These are phyloP conservation scores for Oryza australiensis DNA, from an alignment of 176 grass and related monocot species.

Conservation along the genomic window DNA sequence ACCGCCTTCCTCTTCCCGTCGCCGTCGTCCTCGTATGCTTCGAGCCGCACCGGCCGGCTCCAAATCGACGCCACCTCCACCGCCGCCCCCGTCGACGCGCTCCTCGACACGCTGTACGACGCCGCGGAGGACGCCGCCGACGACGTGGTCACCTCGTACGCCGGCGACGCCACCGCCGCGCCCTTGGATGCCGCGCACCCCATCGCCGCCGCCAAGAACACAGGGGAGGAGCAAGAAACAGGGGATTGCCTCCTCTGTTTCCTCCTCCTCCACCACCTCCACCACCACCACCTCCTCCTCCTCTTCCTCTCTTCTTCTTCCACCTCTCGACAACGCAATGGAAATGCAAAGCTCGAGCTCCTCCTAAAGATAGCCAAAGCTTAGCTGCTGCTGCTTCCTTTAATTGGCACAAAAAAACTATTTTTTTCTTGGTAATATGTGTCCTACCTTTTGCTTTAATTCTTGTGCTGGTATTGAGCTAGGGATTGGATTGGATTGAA, in stretches of 20 bases:
- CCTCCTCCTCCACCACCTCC: constrained; percentile 17
- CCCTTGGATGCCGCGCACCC: constrained; percentile 78
- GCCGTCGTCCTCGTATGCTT: not conserved
- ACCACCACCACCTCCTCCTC: not conserved
- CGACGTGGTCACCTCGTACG: constrained; percentile 34
- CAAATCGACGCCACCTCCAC: constrained; percentile 20
- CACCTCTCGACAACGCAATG: constrained; percentile 26
- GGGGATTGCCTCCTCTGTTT: constrained; percentile 46
- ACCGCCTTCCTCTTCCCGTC: not conserved
- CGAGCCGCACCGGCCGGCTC: constrained; percentile 42
- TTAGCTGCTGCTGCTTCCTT: constrained; percentile 24
- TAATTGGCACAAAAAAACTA: constrained; percentile 32
- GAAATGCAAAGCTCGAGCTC: constrained; percentile 3
- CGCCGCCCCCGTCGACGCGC: constrained; percentile 28
- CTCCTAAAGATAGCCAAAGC: constrained; percentile 54
- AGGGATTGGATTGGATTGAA: not conserved
- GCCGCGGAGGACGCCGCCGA: not conserved
- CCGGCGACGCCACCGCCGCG: constrained; percentile 46
- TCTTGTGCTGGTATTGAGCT: constrained; percentile 42
- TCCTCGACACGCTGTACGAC: constrained; percentile 33
- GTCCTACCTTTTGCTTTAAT: constrained; percentile 43
- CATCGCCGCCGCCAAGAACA: constrained; percentile 47
- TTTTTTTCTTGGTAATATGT: not conserved
- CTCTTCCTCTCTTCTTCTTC: not conserved
- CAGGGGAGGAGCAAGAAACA: constrained; percentile 44